phyloP scores from a whole-genome alignment of 1,139 yeast genomes.

The Yamadazyma trypodendri region DNA sequence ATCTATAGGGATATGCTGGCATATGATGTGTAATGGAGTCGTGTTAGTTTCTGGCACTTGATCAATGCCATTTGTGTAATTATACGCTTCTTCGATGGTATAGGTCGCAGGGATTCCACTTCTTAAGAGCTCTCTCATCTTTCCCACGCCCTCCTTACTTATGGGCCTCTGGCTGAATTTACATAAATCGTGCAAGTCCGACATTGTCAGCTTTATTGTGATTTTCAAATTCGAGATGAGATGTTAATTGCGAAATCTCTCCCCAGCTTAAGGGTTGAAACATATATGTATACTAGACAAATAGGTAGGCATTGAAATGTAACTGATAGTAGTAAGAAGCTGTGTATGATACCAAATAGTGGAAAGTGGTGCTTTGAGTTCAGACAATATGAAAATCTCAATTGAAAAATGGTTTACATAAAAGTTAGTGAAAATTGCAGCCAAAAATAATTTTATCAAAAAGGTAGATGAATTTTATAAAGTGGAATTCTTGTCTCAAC shows the following conservation, averaged over 20 bases:
- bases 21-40: constrained; percentile 75
- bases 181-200: constrained; percentile 69
- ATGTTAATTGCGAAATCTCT: constrained; percentile 2
- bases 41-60: constrained; percentile 55
- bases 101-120: constrained; percentile 80
- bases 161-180: constrained; percentile 58
- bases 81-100: constrained; percentile 73
- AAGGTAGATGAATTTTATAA: too few species aligned
- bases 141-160: constrained; percentile 39
- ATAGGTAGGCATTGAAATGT: too few species aligned
- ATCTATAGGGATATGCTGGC: constrained; percentile 51
- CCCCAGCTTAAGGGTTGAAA: too few species aligned
- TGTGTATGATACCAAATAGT: too few species aligned
- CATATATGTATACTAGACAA: too few species aligned
- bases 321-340: too few species aligned
- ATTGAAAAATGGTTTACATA: not conserved
- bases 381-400: too few species aligned
- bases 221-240: constrained; percentile 3
- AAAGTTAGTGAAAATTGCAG: not conserved
- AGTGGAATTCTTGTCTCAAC: too few species aligned
- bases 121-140: constrained; percentile 46
- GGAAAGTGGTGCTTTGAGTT: too few species aligned
- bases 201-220: constrained; percentile 4
- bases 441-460: too few species aligned
- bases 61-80: constrained; percentile 44